Percentiles rank a stretch among this genome's conserved stretches.
Evolutionary conservation across 1,284 basidiomycete genomes (phyloP).

Genomic region (Trichosporon sp.): DNA sequence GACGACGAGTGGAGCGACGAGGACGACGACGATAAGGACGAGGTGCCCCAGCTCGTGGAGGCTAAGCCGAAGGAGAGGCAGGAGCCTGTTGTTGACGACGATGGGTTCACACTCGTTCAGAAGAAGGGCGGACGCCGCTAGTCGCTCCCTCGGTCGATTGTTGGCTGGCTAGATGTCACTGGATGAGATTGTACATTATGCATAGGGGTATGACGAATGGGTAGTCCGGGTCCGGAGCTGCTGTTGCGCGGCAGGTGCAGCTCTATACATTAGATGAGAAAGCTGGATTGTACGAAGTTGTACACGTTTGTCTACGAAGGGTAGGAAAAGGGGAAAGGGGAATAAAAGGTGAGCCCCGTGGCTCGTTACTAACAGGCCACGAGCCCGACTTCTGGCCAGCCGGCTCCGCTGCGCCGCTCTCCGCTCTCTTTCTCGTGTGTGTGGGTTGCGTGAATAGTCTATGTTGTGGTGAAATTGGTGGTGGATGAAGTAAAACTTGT

Average conservation of each 20-base stretch:
- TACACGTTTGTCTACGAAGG: neutral
- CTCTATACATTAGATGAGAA: conserved; percentile 2
- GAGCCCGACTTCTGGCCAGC: neutral
- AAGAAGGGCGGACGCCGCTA: conserved; percentile 50
- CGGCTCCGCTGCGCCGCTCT: neutral
- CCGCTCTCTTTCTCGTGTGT: neutral
- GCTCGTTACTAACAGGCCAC: too few relatives aligned
- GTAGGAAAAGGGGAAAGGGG: neutral
- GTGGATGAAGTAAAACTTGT: neutral
- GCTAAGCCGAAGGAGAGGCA: conserved; percentile 43
- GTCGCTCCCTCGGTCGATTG: neutral
- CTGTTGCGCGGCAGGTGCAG: neutral
- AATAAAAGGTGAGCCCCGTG: too few relatives aligned
- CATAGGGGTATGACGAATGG: neutral
- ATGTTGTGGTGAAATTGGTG: neutral
- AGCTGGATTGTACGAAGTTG: too few relatives aligned
- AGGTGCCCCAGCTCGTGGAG: conserved; percentile 56
- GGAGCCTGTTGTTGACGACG: conserved; percentile 73
- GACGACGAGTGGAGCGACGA: conserved; percentile 53
- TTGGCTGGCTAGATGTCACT: too few relatives aligned
- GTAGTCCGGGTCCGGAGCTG: neutral
- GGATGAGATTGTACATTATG: conserved; percentile 1
- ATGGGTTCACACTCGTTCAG: conserved; percentile 78
- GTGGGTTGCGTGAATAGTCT: neutral
- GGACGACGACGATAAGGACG: conserved; percentile 50